These are phyloP conservation scores for Schwanniomyces polymorphus DNA, from an alignment of 805 yeast species.

Conservation along the genomic window DNA sequence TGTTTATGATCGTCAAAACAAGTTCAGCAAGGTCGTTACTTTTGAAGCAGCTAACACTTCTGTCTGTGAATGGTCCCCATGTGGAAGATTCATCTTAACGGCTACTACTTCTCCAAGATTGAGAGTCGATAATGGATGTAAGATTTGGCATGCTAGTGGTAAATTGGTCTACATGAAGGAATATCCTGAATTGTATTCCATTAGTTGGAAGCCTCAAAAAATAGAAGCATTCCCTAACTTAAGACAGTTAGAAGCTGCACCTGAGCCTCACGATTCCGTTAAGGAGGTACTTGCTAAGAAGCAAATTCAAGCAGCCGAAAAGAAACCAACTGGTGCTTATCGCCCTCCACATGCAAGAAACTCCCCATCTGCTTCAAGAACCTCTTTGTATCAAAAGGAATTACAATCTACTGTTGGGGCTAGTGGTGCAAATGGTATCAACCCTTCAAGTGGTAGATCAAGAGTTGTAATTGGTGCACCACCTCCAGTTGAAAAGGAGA, in stretches of 20 bases:
- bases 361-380: constrained; percentile 32
- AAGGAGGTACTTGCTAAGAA: constrained; percentile 51
- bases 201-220: constrained; percentile 79
- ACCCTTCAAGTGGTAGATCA: constrained; percentile 24
- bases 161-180: constrained; percentile 75
- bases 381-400: constrained; percentile 62
- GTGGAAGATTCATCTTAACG: constrained; percentile 88
- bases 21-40: constrained; percentile 73
- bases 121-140: constrained; percentile 93
- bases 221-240: constrained; percentile 54
- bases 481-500: constrained; percentile 41
- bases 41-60: constrained; percentile 93
- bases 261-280: constrained; percentile 72
- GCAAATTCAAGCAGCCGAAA: constrained; percentile 28
- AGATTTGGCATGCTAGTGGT: constrained; percentile 92
- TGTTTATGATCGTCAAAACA: constrained; percentile 86
- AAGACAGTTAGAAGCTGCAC: constrained; percentile 52
- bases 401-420: constrained; percentile 27
- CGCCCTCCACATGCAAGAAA: constrained; percentile 94
- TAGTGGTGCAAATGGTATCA: constrained; percentile 21
- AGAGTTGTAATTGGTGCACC: constrained; percentile 62
- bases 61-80: constrained; percentile 98
- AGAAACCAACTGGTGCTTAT: constrained; percentile 84
- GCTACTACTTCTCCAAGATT: constrained; percentile 97
- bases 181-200: constrained; percentile 75